Conservation (phyloP, 306 rosid genomes). For the Malus domestica region DNA sequence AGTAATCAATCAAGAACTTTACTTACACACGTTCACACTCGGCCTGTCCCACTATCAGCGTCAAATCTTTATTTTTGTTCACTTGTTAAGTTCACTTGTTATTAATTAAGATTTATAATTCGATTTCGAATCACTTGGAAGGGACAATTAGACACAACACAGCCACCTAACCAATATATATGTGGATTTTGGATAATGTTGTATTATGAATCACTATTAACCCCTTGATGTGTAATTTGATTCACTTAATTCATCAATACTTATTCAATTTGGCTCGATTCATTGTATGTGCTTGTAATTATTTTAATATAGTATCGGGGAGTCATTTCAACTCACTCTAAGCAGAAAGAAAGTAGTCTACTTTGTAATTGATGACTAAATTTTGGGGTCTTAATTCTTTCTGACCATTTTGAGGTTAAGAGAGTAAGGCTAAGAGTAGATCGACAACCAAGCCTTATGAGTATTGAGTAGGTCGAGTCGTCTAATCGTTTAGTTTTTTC, state of each 20-base stretch:
- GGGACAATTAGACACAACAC: conserved; percentile 9
- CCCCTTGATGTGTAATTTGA: not conserved
- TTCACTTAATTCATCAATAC: not conserved
- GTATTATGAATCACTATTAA: conserved; percentile 13
- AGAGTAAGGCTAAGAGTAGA: too few relatives aligned
- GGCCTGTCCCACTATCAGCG: not conserved
- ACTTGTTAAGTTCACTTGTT: not conserved
- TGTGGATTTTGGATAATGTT: conserved; percentile 21
- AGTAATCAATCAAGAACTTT: too few relatives aligned
- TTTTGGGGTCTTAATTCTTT: too few relatives aligned
- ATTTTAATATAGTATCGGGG: not conserved
- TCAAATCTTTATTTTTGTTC: not conserved
- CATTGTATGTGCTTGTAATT: too few relatives aligned
- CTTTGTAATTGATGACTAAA: too few relatives aligned
- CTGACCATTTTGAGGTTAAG: not conserved
- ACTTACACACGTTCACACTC: too few relatives aligned
- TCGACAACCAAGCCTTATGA: too few relatives aligned
- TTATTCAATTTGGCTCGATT: too few relatives aligned
- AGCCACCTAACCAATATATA: conserved; percentile 21
- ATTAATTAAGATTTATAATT: not conserved
- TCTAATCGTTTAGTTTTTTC: too few relatives aligned
- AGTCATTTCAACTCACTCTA: too few relatives aligned
- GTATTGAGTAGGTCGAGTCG: too few relatives aligned
- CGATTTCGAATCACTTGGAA: not conserved
- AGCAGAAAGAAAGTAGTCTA: too few relatives aligned